Conservation (phyloP, 768 basidiomycete species). For the Leucocoprinus leucothites region DNA sequence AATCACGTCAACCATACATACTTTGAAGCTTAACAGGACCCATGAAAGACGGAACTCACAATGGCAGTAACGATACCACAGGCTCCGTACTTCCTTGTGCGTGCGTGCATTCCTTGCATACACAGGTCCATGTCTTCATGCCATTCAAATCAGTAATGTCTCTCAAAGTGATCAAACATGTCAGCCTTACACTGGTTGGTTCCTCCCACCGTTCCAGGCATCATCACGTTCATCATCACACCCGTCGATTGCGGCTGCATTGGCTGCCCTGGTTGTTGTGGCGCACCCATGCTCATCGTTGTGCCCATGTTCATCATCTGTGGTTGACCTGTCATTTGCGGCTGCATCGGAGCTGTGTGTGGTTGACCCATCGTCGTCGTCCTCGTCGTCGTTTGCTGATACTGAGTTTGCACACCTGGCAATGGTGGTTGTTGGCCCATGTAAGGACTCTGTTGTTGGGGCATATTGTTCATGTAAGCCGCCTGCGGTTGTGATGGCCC, state of each 20-base stretch:
- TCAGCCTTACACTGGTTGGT: neutral
- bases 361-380: constrained; percentile 3
- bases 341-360: constrained; percentile 5
- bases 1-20: neutral
- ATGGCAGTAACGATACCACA: constrained; percentile 24
- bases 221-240: constrained; percentile 10
- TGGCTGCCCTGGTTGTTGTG: neutral
- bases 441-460: neutral
- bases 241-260: constrained; percentile 4
- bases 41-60: constrained; percentile 15
- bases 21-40: neutral
- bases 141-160: neutral
- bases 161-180: neutral
- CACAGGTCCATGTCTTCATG: neutral
- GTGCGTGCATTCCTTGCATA: constrained; percentile 19
- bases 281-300: neutral
- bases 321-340: neutral
- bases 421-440: constrained; percentile 1
- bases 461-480: neutral
- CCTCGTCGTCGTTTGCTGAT: neutral
- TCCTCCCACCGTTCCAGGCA: constrained; percentile 2
- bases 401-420: neutral
- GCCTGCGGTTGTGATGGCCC: neutral
- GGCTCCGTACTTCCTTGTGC: constrained; percentile 20
- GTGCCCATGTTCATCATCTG: neutral